Evolutionary conservation across 2,329 filamentous ascomycete species (phyloP), one percentile per base, ranked within the genome.

Genomic region (Arthroderma sp.): DNA sequence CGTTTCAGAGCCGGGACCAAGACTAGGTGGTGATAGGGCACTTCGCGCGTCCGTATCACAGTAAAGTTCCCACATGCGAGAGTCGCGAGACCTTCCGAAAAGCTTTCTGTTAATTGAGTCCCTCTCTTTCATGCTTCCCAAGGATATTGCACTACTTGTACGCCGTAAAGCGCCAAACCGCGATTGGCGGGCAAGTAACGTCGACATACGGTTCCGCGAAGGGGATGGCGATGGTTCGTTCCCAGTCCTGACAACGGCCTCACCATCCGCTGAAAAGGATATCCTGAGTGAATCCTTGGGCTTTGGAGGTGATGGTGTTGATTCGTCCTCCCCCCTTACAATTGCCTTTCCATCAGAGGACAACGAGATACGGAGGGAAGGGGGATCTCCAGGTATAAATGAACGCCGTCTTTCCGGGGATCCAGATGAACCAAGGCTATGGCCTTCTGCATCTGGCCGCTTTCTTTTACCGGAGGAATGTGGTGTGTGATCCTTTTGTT

Each of bases 21-120:
- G 88, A 22, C 85, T 80, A 64, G 86, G 82, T n/a, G 77, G 76
- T 22, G 82, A 87, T 45, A 94, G 68, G 52, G 86, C 83, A 56
- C 86, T 85, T 37, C 83, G 80, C 42, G 76, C 71, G 52, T 91
- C 84, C 5, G 81, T 80, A 58, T 94, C 86, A 56, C 86, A 89
- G 66, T 84, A 88, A 46, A 86, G 86, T 57, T 94, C 86, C 89
- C 89, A 95, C 5, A 83, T 84, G 42, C 87, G 80, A 11, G 87
- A 85, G 61, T 95, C 85, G 44, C 86, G 80, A 46, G 88, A 94
- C 46, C 89, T 77, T 44, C 85, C 85, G 45, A 80, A 78, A 31
- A 68, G 66, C 11, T 81, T 66, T 32, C 70, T 69, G 4, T 48
- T 37, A 27, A 40, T 37, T 31, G 22, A 36, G 9, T 43, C 38